Conservation (phyloP, 371 early-diverging fungal genomes). For the Sporodiniella umbellata region DNA sequence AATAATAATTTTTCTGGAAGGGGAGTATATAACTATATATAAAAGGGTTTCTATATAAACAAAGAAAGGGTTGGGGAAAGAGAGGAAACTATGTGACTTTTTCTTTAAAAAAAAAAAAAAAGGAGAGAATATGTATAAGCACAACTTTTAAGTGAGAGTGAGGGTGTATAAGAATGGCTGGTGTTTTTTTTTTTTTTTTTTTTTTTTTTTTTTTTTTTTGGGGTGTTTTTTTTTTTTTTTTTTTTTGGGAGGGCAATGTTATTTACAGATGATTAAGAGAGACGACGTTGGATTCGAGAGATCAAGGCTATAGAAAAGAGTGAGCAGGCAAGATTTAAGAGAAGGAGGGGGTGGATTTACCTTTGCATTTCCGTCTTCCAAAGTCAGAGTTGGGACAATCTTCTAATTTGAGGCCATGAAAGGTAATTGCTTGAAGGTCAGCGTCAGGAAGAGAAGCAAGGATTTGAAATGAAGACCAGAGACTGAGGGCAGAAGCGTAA, state of each 20-base stretch:
- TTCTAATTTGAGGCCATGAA: conserved; percentile 26
- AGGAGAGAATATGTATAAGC: too few relatives aligned
- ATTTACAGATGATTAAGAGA: neutral
- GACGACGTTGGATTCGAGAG: conserved; percentile 1
- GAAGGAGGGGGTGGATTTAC: conserved; percentile 12
- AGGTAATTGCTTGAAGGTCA: conserved; percentile 29
- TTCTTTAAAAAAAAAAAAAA: neutral
- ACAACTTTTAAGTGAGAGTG: neutral
- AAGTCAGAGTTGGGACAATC: conserved; percentile 38
- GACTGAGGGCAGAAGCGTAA: conserved; percentile 41
- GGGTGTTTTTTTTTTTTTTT: neutral
- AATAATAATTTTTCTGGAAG: neutral
- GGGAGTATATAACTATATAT: too few relatives aligned
- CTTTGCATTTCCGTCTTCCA: conserved; percentile 30
- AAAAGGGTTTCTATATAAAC: too few relatives aligned
- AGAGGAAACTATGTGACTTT: neutral
- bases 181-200: neutral
- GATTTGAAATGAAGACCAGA: conserved; percentile 36
- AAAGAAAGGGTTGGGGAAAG: neutral
- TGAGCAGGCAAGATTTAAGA: neutral
- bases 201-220: conserved; percentile 4
- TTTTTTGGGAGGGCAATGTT: too few relatives aligned
- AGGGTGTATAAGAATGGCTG: neutral
- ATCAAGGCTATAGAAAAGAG: conserved; percentile 1
- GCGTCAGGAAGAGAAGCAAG: conserved; percentile 22